Evolutionary conservation across 352 stramenopile species (phyloP), one percentile per base, ranked within the genome.

Genomic region (Phytophthora sojae): DNA sequence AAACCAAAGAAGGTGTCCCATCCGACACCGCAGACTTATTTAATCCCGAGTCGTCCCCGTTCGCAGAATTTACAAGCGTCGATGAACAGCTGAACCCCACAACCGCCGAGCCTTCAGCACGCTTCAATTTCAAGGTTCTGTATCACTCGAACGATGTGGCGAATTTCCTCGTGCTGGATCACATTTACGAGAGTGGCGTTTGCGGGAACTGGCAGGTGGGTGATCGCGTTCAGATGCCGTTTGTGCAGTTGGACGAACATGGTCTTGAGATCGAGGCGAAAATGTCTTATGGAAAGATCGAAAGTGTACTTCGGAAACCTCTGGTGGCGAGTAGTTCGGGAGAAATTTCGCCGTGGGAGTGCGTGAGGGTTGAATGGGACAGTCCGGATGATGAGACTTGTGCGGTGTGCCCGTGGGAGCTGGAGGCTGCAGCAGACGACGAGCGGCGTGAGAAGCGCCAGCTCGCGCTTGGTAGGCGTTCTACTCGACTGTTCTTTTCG

Each of bases 121-220:
- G 85, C 14, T 86, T 85, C 44, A 69, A 68, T 51, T 92, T 97
- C 65, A 90, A 88, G 56, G 35, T 95, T 32, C 32, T 82, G 26
- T 93, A 90, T 44, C 89, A 94, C 45, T 87, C 89, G 6, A 88
- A 95, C 64, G 86, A 96, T 51, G 75, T 92, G 9, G 83, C 89
- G 4, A 95, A 96, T 52, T 97, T 96, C 52, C 54, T 97, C 26
- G 77, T 97, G 29, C 69, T 96, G n/a, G 84, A 95, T 57, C 86
- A 96, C 57, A 69, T 84, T 6, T 96, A 91, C 50, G 88, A 95
- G 45, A 89, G 72, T 50, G 89, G 89, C 15, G 83, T 97, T n/a
- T 83, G 78, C n/a, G 79, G 77, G 11, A 75, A 77, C 9, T 96
- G 89, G 87, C 64, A 73, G n/a, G 60, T 90, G 7, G 86, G 86